Evolutionary conservation across 2,329 filamentous ascomycete species (phyloP).

Genomic region (Delphinella strobiligena): DNA sequence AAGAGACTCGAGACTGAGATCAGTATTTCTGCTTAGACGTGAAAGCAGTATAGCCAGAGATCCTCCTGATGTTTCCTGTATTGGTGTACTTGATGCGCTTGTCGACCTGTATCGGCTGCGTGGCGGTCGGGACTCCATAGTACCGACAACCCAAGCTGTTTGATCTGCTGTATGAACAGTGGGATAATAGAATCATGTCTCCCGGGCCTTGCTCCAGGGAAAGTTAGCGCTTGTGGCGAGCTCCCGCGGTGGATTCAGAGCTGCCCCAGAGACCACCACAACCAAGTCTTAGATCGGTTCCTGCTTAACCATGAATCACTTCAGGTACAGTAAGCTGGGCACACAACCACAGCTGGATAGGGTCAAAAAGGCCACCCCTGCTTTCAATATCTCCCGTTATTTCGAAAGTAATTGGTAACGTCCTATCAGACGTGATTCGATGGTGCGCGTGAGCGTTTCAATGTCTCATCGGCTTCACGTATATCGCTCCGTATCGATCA

Average conservation of each 20-base stretch:
- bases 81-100: conserved; percentile 9
- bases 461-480: neutral
- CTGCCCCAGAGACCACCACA: too few species aligned
- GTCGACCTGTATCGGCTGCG: conserved; percentile 11
- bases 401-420: too few species aligned
- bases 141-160: neutral
- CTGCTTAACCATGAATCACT: too few species aligned
- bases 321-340: too few species aligned
- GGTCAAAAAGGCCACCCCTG: too few species aligned
- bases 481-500: neutral
- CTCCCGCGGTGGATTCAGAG: too few species aligned
- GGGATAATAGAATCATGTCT: neutral
- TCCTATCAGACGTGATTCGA: too few species aligned
- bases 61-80: neutral
- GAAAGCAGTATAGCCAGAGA: neutral
- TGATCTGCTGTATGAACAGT: neutral
- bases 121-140: neutral
- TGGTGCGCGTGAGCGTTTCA: neutral
- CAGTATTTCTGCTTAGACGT: neutral
- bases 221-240: too few species aligned
- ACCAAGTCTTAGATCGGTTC: too few species aligned
- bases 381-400: too few species aligned
- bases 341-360: too few species aligned
- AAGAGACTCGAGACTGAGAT: neutral
- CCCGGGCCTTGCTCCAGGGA: neutral